Conservation (phyloP, 1,139 yeast genomes). For the Taphrina betulina region DNA sequence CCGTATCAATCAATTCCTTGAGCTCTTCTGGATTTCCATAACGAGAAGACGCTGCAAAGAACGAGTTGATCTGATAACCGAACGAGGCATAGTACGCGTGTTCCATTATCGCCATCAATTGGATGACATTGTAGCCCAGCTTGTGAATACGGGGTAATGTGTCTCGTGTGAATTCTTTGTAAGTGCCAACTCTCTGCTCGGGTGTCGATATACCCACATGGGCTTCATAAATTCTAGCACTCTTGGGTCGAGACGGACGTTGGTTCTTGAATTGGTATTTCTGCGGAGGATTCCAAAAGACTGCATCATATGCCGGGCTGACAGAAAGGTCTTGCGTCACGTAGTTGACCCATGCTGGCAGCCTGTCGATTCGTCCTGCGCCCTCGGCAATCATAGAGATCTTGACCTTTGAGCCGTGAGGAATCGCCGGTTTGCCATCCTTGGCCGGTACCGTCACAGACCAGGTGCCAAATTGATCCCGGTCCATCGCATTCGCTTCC, state of each 20-base stretch:
- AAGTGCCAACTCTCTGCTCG: slow-evolving; percentile 78
- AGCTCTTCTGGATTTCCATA: slow-evolving; percentile 88
- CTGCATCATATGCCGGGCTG: slow-evolving; percentile 70
- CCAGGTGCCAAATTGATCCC: slow-evolving; percentile 70
- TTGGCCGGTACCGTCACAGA: slow-evolving; percentile 53
- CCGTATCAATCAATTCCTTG: slow-evolving; percentile 84
- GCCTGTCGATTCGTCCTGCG: slow-evolving; percentile 71
- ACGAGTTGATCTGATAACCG: slow-evolving; percentile 92
- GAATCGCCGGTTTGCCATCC: slow-evolving; percentile 62
- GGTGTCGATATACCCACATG: slow-evolving; percentile 93
- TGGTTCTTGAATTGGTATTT: slow-evolving; percentile 61
- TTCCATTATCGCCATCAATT: slow-evolving; percentile 97
- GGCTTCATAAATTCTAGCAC: slow-evolving; percentile 86
- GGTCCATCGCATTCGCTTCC: slow-evolving; percentile 56
- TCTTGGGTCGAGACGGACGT: slow-evolving; percentile 55
- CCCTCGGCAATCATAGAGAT: slow-evolving; percentile 62
- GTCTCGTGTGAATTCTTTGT: slow-evolving; percentile 76
- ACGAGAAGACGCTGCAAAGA: slow-evolving; percentile 84
- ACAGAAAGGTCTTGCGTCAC: slow-evolving; percentile 65
- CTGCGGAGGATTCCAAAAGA: slow-evolving; percentile 83
- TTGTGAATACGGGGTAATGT: slow-evolving; percentile 79
- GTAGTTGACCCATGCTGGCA: slow-evolving; percentile 86
- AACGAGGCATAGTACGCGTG: slow-evolving; percentile 97
- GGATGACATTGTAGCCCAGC: slow-evolving; percentile 88
- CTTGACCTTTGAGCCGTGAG: slow-evolving; percentile 70